Base-by-base conservation (phyloP, 306 rosid species). In the Casuarina glauca region DNA sequence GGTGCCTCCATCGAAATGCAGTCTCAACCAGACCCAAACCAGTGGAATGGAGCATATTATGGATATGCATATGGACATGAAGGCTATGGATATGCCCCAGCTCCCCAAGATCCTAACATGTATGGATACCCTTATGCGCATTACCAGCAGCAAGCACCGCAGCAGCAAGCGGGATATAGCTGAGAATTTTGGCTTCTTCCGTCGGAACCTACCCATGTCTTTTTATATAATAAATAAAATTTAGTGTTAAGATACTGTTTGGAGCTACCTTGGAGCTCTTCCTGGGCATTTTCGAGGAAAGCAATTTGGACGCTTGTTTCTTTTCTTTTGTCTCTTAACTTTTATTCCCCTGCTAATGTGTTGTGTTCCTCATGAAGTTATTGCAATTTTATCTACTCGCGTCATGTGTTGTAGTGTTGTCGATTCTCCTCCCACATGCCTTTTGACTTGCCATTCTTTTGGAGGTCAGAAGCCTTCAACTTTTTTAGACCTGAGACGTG, bases 21-120 rank as follows among this genome's bases (percentile, higher is more conserved):
- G 93, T 69, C 84, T 44, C 97, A 91, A 80, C 60, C 88, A 68
- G 99, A 95, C 51, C 50, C 83, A 19, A 91, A 74, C 86, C 99
- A 95, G 64, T 91, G 93, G 90, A 81, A 83, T 78, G 88, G 89
- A 32, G 97, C 97, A 73, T 89, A 93, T 58, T 91, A 91, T 70
- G 98, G 98, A 67, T 95, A 95, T 68, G 76, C 87, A 45, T 93
- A 89, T 19, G 91, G 97, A 39, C 93, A 91, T 13, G 97, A 90
- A 69, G 86, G 89, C 54, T 94, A 92, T 73, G 96, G 98, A 20
- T 95, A 92, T 61, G 75, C 97, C 32, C 90, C 94, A 9, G 80
- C 92, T 20, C 78, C 93, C 10, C 99, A 95, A 83, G 99, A 95
- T 73, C 99, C 99, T 36, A 90, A 84, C 73, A 49, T 87, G 88